A percentile compares a stretch with the other conserved stretches of the same genome.
phyloP scores from a whole-genome alignment of 306 rosid species.

The Pyrus bretschneideri region DNA sequence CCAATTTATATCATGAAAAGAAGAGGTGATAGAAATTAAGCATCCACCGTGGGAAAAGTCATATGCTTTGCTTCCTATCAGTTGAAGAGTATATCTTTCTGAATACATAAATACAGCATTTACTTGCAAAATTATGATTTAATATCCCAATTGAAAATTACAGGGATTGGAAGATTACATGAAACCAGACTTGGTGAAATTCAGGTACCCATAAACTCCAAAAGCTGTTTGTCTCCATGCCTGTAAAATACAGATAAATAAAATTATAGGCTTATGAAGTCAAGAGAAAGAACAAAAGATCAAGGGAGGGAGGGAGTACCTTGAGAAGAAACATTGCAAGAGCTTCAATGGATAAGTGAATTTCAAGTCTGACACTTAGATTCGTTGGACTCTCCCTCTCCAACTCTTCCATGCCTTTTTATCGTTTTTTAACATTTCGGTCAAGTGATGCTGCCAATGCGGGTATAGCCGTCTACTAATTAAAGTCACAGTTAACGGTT shows the following conservation, averaged over 20 bases:
- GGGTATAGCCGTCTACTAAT: too few species aligned
- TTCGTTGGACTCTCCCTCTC: too few species aligned
- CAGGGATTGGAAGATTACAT: slow-evolving; percentile 31
- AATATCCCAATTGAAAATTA: background rate
- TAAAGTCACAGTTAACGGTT: too few species aligned
- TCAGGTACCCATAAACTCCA: slow-evolving; percentile 66
- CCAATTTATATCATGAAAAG: background rate
- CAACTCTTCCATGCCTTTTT: background rate
- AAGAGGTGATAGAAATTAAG: background rate
- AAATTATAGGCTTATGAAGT: background rate
- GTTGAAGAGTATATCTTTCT: background rate
- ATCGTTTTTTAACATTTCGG: background rate
- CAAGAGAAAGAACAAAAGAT: background rate
- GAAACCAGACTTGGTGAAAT: slow-evolving; percentile 84
- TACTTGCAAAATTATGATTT: background rate
- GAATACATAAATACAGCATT: too few species aligned
- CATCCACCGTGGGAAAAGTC: background rate
- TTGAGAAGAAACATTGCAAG: slow-evolving; percentile 69
- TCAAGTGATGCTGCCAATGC: too few species aligned
- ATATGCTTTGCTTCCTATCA: background rate
- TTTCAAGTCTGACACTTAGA: slow-evolving; percentile 6
- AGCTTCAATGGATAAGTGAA: slow-evolving; percentile 24
- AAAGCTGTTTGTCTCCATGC: slow-evolving; percentile 77
- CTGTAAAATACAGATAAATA: slow-evolving; percentile 22
- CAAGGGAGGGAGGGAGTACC: slow-evolving; percentile 17